phyloP scores from a whole-genome alignment of 495 filamentous ascomycete genomes.

The Letharia lupina region DNA sequence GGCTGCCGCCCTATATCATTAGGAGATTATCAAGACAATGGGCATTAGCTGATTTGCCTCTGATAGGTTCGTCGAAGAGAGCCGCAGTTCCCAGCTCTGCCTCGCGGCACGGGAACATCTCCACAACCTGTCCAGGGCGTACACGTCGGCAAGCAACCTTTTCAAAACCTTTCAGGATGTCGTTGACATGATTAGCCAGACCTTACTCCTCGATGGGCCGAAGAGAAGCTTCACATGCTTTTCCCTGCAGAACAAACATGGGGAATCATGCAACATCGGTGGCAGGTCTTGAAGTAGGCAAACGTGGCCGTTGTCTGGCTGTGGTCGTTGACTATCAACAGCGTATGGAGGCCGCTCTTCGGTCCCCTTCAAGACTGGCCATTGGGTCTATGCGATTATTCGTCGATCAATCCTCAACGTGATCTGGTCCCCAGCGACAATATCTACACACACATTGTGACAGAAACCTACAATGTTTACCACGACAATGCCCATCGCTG shows the following conservation, averaged over 20 bases:
- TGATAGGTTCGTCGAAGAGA: slow-evolving; percentile 5
- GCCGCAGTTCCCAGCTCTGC: background rate
- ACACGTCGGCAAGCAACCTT: background rate
- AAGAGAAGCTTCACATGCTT: slow-evolving; percentile 4
- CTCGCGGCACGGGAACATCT: background rate
- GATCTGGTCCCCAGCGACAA: slow-evolving; percentile 7
- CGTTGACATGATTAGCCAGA: background rate
- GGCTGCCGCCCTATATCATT: background rate
- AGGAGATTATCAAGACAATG: no score
- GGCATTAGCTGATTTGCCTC: background rate
- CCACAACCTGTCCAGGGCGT: slow-evolving; percentile 1
- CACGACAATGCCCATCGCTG: slow-evolving; percentile 24
- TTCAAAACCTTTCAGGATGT: background rate
- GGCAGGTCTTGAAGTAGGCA: slow-evolving; percentile 9
- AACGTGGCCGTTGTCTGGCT: background rate
- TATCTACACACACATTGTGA: slow-evolving; percentile 1
- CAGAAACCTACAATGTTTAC: slow-evolving; percentile 11
- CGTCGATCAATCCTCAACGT: slow-evolving; percentile 21
- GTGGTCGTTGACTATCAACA: slow-evolving; percentile 5
- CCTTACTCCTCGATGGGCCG: slow-evolving; percentile 1
- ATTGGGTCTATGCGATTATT: slow-evolving; percentile 29
- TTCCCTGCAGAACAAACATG: background rate
- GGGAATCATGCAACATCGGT: background rate
- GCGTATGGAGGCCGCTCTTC: slow-evolving; percentile 25
- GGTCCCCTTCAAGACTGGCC: slow-evolving; percentile 28